Conservation (phyloP, 2,329 filamentous ascomycete species). For the Aspergillus latus region DNA sequence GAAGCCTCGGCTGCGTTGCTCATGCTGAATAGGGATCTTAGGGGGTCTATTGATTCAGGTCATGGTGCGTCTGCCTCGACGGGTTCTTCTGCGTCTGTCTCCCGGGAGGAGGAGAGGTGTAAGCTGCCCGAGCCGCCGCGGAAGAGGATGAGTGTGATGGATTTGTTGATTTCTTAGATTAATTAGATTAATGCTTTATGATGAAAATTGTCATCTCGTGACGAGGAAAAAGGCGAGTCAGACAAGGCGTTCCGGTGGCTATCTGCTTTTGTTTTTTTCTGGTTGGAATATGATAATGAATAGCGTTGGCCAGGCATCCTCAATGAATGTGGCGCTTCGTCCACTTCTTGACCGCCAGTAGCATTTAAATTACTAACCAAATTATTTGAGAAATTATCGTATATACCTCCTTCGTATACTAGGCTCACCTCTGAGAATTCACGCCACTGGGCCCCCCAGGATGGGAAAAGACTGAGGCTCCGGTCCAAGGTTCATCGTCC, state of each 20-base stretch:
- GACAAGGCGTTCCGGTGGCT: slow-evolving; percentile 11
- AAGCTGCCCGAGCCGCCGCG: slow-evolving; percentile 26
- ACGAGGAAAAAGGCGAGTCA: background rate
- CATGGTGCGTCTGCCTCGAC: slow-evolving; percentile 23
- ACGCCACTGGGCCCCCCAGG: too few species aligned
- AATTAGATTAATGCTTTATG: background rate
- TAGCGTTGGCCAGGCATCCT: too few species aligned
- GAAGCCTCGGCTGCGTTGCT: slow-evolving; percentile 82
- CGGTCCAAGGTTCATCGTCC: too few species aligned
- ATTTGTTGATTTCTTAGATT: slow-evolving; percentile 52
- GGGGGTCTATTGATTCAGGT: slow-evolving; percentile 47
- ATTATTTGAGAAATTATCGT: too few species aligned
- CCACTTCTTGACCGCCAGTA: too few species aligned
- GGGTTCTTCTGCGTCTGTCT: background rate
- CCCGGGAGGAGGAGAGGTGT: slow-evolving; percentile 7
- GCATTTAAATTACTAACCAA: too few species aligned
- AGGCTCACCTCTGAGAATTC: too few species aligned
- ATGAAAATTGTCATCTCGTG: background rate
- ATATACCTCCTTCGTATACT: too few species aligned
- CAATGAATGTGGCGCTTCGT: too few species aligned
- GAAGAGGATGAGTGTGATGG: slow-evolving; percentile 56
- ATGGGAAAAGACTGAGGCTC: too few species aligned
- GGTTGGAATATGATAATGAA: too few species aligned
- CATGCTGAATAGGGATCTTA: slow-evolving; percentile 81
- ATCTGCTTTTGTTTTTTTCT: too few species aligned